These are phyloP conservation scores for Mrakia hoshinonis DNA, from an alignment of 768 basidiomycete species.

Conservation along the genomic window DNA sequence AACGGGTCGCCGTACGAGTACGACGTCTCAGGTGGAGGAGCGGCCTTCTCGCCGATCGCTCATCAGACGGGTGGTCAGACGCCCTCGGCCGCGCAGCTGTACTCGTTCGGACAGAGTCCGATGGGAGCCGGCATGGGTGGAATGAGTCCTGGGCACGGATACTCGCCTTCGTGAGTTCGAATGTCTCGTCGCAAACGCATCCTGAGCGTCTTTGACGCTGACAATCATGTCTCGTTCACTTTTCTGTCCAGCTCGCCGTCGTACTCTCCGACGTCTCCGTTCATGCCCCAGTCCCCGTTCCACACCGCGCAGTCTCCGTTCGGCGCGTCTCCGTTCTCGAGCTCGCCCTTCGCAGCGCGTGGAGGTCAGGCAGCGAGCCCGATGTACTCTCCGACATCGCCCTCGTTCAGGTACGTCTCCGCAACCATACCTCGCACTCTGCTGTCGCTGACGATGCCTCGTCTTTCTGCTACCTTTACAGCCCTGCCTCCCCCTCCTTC, in stretches of 20 bases:
- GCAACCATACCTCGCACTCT: background rate
- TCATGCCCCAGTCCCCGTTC: slow-evolving; percentile 43
- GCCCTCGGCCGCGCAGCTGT: slow-evolving; percentile 50
- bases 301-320: slow-evolving; percentile 62
- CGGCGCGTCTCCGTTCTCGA: slow-evolving; percentile 75
- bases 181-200: too few relatives aligned
- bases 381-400: slow-evolving; percentile 22
- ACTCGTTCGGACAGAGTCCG: slow-evolving; percentile 73
- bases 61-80: slow-evolving; percentile 46
- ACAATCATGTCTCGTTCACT: background rate
- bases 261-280: slow-evolving; percentile 55
- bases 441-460: background rate
- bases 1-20: slow-evolving; percentile 54
- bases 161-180: slow-evolving; percentile 31
- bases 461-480: slow-evolving; percentile 36
- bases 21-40: slow-evolving; percentile 52
- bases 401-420: background rate
- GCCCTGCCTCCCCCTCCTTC: slow-evolving; percentile 43
- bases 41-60: slow-evolving; percentile 90
- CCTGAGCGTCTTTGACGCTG: too few relatives aligned
- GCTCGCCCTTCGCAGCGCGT: slow-evolving; percentile 34
- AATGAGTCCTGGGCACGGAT: slow-evolving; percentile 45
- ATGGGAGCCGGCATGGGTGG: slow-evolving; percentile 58
- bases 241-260: slow-evolving; percentile 13
- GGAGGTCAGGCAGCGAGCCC: slow-evolving; percentile 30